Conservation (phyloP, 2,329 filamentous ascomycete species). For the Claviceps africana region DNA sequence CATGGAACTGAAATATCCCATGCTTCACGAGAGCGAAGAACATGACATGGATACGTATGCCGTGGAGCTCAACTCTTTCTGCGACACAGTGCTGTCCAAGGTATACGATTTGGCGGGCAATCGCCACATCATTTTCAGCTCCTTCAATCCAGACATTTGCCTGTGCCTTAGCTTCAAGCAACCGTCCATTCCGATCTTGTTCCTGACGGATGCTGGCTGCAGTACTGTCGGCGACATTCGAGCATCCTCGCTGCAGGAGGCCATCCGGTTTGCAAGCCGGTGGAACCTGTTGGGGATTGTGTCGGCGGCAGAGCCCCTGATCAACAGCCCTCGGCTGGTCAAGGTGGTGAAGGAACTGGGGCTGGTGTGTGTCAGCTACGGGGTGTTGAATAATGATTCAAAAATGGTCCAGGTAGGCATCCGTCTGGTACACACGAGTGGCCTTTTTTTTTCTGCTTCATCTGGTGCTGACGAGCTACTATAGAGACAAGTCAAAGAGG, state of each 20-base stretch:
- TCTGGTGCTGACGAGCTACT: constrained; percentile 7
- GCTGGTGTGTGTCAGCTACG: constrained; percentile 89
- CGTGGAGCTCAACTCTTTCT: constrained; percentile 90
- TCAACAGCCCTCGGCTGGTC: constrained; percentile 78
- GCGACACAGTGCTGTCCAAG: constrained; percentile 79
- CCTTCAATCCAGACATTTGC: constrained; percentile 95
- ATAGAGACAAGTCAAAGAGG: constrained; percentile 79
- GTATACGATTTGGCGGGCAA: constrained; percentile 75
- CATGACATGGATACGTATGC: constrained; percentile 95
- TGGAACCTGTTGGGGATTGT: constrained; percentile 95
- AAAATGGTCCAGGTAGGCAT: constrained; percentile 61
- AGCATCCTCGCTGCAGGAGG: constrained; percentile 85
- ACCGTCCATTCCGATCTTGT: constrained; percentile 87
- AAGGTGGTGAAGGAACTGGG: constrained; percentile 89
- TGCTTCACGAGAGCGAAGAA: constrained; percentile 89
- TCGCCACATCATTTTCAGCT: constrained; percentile 92
- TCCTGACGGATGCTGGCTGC: constrained; percentile 82
- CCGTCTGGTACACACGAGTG: neutral
- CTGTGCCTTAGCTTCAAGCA: constrained; percentile 92
- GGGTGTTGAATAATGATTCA: constrained; percentile 77
- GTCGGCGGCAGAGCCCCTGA: constrained; percentile 72
- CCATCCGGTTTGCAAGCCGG: constrained; percentile 80
- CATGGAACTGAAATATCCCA: constrained; percentile 98
- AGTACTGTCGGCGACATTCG: constrained; percentile 72
- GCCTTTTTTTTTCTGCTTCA: neutral